These are phyloP conservation scores for Posidonia oceanica DNA, from an alignment of 116 monocot species.

Conservation along the genomic window DNA sequence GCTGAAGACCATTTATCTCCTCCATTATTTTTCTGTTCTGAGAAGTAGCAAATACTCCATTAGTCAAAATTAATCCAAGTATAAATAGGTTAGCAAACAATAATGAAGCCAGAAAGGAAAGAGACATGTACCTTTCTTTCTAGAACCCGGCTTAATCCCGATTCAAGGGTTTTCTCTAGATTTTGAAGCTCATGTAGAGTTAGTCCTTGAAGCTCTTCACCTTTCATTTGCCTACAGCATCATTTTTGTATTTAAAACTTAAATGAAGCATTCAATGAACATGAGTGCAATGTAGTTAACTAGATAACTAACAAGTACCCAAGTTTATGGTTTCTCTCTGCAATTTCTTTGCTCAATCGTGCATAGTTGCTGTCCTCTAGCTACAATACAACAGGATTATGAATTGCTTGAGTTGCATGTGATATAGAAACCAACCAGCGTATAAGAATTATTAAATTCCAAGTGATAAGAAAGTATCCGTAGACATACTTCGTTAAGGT, in stretches of 20 bases:
- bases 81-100: neutral
- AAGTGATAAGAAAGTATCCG: too few relatives aligned
- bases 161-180: constrained; percentile 61
- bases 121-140: constrained; percentile 36
- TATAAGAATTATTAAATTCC: neutral
- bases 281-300: too few relatives aligned
- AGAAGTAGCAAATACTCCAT: neutral
- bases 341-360: constrained; percentile 38
- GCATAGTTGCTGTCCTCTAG: constrained; percentile 28
- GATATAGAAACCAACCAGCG: neutral
- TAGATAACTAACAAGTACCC: constrained; percentile 18
- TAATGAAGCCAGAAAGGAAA: too few relatives aligned
- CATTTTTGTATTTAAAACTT: constrained; percentile 25
- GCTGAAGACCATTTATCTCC: constrained; percentile 40
- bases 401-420: neutral
- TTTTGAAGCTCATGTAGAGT: constrained; percentile 46
- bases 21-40: constrained; percentile 52
- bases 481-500: too few relatives aligned
- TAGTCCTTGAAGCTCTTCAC: constrained; percentile 2
- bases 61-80: neutral
- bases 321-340: constrained; percentile 37
- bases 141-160: constrained; percentile 40
- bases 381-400: neutral
- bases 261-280: constrained; percentile 1
- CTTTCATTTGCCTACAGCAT: constrained; percentile 29